Conservation (phyloP, 192 early-diverging fungal species). For the Coemansia sp. region DNA sequence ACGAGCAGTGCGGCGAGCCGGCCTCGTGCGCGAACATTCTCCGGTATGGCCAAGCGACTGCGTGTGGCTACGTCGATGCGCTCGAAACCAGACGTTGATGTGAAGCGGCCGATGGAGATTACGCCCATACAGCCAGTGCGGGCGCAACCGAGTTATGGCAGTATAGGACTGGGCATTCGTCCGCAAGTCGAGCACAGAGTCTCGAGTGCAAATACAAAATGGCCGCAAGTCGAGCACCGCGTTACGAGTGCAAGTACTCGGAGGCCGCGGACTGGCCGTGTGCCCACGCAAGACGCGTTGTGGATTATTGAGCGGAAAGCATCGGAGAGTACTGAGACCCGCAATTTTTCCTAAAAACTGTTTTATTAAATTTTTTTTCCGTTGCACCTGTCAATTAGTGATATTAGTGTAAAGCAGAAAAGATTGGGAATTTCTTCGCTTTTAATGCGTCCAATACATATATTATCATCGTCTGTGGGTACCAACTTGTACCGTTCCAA, state of each 20-base stretch:
- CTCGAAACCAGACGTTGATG: neutral
- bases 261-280: neutral
- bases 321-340: neutral
- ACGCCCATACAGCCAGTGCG: neutral
- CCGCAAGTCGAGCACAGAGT: neutral
- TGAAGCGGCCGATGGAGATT: neutral
- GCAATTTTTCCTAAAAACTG: neutral
- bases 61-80: constrained; percentile 5
- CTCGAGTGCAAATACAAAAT: neutral
- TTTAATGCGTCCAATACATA: too few relatives aligned
- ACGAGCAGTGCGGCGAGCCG: neutral
- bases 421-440: too few relatives aligned
- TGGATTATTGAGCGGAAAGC: neutral
- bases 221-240: neutral
- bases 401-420: too few relatives aligned
- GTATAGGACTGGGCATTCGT: constrained; percentile 13
- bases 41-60: constrained; percentile 37
- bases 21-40: constrained; percentile 33
- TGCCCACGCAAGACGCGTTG: neutral
- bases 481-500: too few relatives aligned
- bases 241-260: neutral
- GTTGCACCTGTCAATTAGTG: too few relatives aligned
- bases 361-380: too few relatives aligned
- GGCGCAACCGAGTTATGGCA: constrained; percentile 2
- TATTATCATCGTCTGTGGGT: too few relatives aligned